Percentiles rank a stretch among this genome's conserved stretches.
Evolutionary conservation across 2,329 filamentous ascomycete genomes (phyloP).

Genomic region (Monosporascus sp.): DNA sequence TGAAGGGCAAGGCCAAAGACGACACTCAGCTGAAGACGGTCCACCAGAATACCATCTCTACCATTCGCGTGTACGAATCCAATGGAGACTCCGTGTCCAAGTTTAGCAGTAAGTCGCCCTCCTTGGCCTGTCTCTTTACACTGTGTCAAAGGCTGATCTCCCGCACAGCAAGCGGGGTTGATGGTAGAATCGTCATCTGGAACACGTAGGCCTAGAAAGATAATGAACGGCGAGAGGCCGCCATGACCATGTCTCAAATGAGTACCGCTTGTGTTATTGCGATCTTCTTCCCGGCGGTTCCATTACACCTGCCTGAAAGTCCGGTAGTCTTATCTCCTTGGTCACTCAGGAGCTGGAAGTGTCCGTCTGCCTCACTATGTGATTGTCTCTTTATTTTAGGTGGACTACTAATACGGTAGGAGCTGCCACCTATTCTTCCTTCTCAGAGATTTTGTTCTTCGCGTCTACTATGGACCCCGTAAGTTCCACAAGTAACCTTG

Average conservation of each 20-base stretch:
- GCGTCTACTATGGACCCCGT: slow-evolving; percentile 5
- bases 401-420: slow-evolving; percentile 6
- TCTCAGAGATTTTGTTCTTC: not conserved
- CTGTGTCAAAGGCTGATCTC: slow-evolving; percentile 22
- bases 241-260: not conserved
- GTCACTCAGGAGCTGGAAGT: slow-evolving; percentile 5
- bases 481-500: slow-evolving; percentile 12
- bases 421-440: not conserved
- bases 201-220: slow-evolving; percentile 43
- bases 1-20: slow-evolving; percentile 87
- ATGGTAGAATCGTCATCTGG: slow-evolving; percentile 80
- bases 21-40: slow-evolving; percentile 93
- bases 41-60: slow-evolving; percentile 94
- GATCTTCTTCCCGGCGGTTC: slow-evolving; percentile 4
- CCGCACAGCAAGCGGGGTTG: slow-evolving; percentile 67
- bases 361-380: not conserved
- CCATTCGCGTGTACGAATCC: slow-evolving; percentile 69
- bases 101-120: slow-evolving; percentile 70
- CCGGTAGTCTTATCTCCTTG: not conserved
- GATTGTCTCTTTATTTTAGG: not conserved
- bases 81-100: slow-evolving; percentile 61
- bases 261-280: slow-evolving; percentile 1
- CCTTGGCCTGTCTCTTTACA: not conserved
- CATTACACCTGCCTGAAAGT: slow-evolving; percentile 6
- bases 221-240: slow-evolving; percentile 2